Evolutionary conservation across 2,329 filamentous ascomycete species (phyloP).

Genomic region (Chrysoporthe cubensis): DNA sequence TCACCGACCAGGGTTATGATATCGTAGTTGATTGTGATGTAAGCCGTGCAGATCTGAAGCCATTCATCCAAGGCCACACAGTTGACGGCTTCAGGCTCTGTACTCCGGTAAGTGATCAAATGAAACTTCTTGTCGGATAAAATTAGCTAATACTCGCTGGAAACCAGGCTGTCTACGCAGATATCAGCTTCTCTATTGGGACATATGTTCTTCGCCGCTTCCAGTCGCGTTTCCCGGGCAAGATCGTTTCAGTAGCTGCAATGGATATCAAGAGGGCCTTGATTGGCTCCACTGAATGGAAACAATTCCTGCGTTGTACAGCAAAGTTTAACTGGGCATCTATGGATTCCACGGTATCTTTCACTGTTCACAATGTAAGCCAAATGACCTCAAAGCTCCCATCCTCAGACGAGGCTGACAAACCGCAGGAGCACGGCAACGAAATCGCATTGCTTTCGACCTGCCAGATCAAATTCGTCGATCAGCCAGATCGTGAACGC

Average conservation of each 20-base stretch:
- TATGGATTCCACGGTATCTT: neutral
- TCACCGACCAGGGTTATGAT: no score
- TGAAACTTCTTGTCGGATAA: neutral
- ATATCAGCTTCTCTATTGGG: constrained; percentile 12
- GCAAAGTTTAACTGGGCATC: no score
- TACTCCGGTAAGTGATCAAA: neutral
- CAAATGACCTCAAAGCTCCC: neutral
- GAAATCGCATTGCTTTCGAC: neutral
- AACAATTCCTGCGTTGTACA: neutral
- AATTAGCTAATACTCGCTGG: neutral
- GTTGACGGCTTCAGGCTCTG: constrained; percentile 6
- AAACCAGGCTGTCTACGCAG: constrained; percentile 15
- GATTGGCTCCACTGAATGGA: neutral
- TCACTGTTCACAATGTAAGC: constrained; percentile 5
- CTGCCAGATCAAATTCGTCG: no score
- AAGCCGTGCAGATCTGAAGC: neutral
- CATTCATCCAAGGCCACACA: constrained; percentile 17
- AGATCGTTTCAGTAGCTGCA: neutral
- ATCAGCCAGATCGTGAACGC: neutral
- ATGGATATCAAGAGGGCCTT: constrained; percentile 19
- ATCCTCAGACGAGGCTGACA: neutral
- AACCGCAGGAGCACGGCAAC: neutral
- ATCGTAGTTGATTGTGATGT: no score
- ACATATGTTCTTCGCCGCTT: no score
- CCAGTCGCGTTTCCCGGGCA: no score